Base-by-base conservation (phyloP, 1,139 yeast species). In the Yamadazyma spencermartinsiae region DNA sequence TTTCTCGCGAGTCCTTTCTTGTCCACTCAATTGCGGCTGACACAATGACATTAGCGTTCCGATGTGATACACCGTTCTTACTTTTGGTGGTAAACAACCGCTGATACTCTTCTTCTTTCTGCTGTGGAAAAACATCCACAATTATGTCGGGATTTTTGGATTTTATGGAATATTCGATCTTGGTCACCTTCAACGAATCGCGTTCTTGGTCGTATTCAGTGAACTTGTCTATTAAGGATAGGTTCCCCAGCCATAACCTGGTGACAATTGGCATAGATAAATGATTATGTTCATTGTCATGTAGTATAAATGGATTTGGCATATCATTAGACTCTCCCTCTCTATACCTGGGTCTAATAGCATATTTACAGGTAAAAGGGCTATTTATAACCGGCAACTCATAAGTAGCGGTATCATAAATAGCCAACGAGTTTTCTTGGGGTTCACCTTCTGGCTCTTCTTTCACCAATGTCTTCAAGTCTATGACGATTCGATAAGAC, bases 171-270 rank as follows among this genome's bases (percentile, higher is more conserved):
- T 61, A 47, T 5, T 52, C 50, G 13, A 56, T 54, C 2, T 48
- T 51, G 1, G 51, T 38, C 1, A 74, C 44, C 3, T 60, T 60
- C 13, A 18, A 64, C 4, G 29, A 29, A 11, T 37, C 38, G 3
- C 16, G 14, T 20, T 29, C 34, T 31, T 16, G 31, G 21, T 35
- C 34, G 16, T 28, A 19, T 8, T 37, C 36, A 3, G 31, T 23
- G n/a, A 36, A 28, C 12, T 40, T 38, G 24, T 50, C 54, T 5
- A 41, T 36, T 3, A 68, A 35, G 0, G 42, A 33, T 3, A 62
- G 43, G 29, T 60, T 62, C 5, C 67, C 69, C 29, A 58, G 48
- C 85, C 85, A 79, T 7, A 59, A 46, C 38, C 85, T 58, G 2
- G 68, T 56, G 3, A 75, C 72, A 30, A 66, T 61, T 0, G 82